Evolutionary conservation across 75 land plant genomes (phyloP).

Genomic region (Picea glauca): DNA sequence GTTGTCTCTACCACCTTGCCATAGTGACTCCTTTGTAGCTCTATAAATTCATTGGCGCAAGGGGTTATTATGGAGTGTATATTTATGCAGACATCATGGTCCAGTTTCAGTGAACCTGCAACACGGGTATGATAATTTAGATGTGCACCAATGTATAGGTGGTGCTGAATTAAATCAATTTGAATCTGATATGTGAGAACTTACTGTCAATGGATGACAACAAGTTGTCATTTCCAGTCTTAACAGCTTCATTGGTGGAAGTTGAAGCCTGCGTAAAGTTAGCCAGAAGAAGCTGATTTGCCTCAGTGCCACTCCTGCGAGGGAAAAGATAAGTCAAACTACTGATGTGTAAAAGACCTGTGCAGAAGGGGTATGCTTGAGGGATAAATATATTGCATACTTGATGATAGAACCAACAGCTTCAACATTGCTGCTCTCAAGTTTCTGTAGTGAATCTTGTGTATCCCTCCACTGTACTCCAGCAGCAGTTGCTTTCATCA

Average conservation of each 20-base stretch:
- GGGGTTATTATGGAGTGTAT: constrained; percentile 58
- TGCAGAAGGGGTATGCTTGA: neutral
- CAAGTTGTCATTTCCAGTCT: constrained; percentile 43
- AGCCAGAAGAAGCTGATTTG: constrained; percentile 45
- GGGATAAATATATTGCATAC: constrained; percentile 24
- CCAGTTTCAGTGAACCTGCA: constrained; percentile 55
- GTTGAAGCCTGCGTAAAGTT: constrained; percentile 46
- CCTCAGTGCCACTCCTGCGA: constrained; percentile 61
- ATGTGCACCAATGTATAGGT: neutral
- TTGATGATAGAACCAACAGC: constrained; percentile 57
- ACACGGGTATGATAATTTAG: neutral
- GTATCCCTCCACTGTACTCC: constrained; percentile 56
- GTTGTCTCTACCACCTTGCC: constrained; percentile 56
- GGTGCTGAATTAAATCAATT: neutral
- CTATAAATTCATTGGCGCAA: constrained; percentile 50
- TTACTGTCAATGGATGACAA: constrained; percentile 66
- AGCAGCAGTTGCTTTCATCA: constrained; percentile 34
- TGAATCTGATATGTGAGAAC: constrained; percentile 9
- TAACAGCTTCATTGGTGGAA: constrained; percentile 52
- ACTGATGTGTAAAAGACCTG: neutral
- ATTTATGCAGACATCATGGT: constrained; percentile 54
- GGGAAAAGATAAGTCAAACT: neutral
- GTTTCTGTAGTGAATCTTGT: constrained; percentile 43
- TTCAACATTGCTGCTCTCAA: constrained; percentile 40
- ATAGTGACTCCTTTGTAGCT: constrained; percentile 53